Percentiles rank a stretch among this genome's conserved stretches.
These are phyloP conservation scores for Aphanomyces stellatus DNA, from an alignment of 352 stramenopile genomes.

Conservation along the genomic window DNA sequence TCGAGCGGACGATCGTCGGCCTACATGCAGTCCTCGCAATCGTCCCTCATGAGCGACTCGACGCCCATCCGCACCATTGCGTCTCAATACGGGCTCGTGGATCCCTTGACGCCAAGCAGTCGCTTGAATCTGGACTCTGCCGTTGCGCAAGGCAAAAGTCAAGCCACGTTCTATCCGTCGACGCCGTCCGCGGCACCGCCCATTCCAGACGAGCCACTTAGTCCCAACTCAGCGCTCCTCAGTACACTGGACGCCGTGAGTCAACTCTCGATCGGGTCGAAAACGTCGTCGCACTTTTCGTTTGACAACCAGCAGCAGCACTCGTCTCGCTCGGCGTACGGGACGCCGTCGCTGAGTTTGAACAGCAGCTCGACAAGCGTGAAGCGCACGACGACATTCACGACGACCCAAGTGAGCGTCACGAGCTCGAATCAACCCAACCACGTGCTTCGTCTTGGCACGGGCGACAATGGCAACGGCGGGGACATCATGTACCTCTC, in stretches of 20 bases:
- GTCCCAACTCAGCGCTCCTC: constrained; percentile 13
- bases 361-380: not conserved
- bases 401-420: constrained; percentile 5
- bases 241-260: constrained; percentile 19
- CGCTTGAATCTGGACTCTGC: constrained; percentile 6
- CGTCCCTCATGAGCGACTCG: not conserved
- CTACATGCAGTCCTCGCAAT: not conserved
- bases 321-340: not conserved
- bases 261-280: constrained; percentile 9
- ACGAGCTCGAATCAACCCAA: not conserved
- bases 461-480: constrained; percentile 10
- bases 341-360: not conserved
- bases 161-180: not conserved
- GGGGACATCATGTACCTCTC: constrained; percentile 16
- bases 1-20: not conserved
- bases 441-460: constrained; percentile 8
- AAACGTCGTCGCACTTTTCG: not conserved
- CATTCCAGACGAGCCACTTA: constrained; percentile 11
- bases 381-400: constrained; percentile 16
- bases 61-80: not conserved
- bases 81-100: constrained; percentile 1
- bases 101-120: constrained; percentile 17
- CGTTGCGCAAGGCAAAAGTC: not conserved
- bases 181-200: not conserved
- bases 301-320: not conserved